Conservation (phyloP, 805 yeast species). For the Monosporozyma servazzii region DNA sequence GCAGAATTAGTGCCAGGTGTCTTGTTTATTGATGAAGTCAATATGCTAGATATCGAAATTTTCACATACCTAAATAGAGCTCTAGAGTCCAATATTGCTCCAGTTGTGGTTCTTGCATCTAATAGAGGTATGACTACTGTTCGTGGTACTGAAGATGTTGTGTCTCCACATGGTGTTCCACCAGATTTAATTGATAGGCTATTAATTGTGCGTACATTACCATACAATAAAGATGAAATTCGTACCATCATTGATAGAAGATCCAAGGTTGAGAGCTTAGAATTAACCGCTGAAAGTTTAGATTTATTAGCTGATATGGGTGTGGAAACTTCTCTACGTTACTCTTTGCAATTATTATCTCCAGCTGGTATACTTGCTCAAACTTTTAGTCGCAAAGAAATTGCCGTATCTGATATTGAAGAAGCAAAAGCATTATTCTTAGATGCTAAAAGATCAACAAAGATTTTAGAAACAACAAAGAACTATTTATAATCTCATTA, state of each 20-base stretch:
- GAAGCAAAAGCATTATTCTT: slow-evolving; percentile 76
- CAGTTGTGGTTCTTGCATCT: slow-evolving; percentile 91
- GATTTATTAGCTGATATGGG: slow-evolving; percentile 69
- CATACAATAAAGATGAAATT: slow-evolving; percentile 80
- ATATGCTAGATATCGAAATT: slow-evolving; percentile 95
- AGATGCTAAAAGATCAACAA: slow-evolving; percentile 76
- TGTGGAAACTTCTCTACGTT: slow-evolving; percentile 70
- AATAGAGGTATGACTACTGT: slow-evolving; percentile 90
- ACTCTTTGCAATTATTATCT: slow-evolving; percentile 81
- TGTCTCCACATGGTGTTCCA: slow-evolving; percentile 94
- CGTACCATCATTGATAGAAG: slow-evolving; percentile 74
- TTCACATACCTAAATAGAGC: slow-evolving; percentile 93
- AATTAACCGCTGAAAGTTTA: slow-evolving; percentile 59
- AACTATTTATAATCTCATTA: slow-evolving; percentile 26
- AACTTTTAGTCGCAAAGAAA: slow-evolving; percentile 61
- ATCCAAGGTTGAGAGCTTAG: slow-evolving; percentile 65
- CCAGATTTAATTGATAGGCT: slow-evolving; percentile 88
- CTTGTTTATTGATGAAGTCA: slow-evolving; percentile 93
- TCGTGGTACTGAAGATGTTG: slow-evolving; percentile 78
- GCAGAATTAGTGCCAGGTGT: slow-evolving; percentile 98
- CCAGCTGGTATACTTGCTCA: slow-evolving; percentile 82
- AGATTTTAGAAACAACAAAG: slow-evolving; percentile 39
- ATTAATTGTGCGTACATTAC: slow-evolving; percentile 82
- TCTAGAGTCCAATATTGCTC: slow-evolving; percentile 83
- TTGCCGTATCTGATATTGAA: slow-evolving; percentile 62